Conservation (phyloP, 495 filamentous ascomycete genomes). For the Podospora pseudoanserina region DNA sequence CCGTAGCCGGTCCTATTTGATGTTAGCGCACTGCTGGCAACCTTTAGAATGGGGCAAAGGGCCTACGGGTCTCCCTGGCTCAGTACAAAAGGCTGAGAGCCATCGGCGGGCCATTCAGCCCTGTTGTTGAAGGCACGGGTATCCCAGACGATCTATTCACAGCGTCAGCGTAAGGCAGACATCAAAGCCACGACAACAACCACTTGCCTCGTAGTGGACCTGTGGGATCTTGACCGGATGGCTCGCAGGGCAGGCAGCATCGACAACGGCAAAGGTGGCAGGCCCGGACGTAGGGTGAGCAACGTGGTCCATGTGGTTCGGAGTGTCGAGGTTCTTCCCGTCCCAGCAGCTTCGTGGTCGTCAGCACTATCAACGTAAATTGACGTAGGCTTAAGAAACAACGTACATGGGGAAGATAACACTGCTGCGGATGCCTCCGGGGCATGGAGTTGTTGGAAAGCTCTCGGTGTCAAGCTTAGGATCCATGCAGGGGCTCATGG, state of each 20-base stretch:
- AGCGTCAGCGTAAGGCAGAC: background rate
- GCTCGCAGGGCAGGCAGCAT: slow-evolving; percentile 43
- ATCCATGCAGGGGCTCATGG: slow-evolving; percentile 37
- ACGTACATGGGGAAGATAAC: slow-evolving; percentile 50
- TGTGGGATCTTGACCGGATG: slow-evolving; percentile 51
- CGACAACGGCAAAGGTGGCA: slow-evolving; percentile 42
- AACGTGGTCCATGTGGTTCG: slow-evolving; percentile 48
- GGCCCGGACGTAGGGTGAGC: slow-evolving; percentile 44
- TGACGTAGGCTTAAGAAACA: background rate
- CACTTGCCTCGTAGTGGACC: slow-evolving; percentile 44
- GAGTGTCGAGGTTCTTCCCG: slow-evolving; percentile 49
- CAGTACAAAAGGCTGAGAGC: slow-evolving; percentile 48
- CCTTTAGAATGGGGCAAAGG: background rate
- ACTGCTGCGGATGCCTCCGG: slow-evolving; percentile 47
- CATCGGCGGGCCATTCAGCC: slow-evolving; percentile 44
- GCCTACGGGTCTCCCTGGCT: slow-evolving; percentile 38
- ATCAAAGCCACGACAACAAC: background rate
- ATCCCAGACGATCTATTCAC: slow-evolving; percentile 44
- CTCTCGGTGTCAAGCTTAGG: slow-evolving; percentile 39
- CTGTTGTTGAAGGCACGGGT: slow-evolving; percentile 45
- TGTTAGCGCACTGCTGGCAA: background rate
- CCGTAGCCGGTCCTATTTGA: slow-evolving; percentile 23
- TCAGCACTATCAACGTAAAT: no score
- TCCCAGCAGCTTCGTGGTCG: slow-evolving; percentile 46
- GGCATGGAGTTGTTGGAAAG: slow-evolving; percentile 38